Percentiles rank a stretch among this genome's conserved stretches.
Conservation (phyloP, 352 stramenopile genomes). For the Pythium volutum region DNA sequence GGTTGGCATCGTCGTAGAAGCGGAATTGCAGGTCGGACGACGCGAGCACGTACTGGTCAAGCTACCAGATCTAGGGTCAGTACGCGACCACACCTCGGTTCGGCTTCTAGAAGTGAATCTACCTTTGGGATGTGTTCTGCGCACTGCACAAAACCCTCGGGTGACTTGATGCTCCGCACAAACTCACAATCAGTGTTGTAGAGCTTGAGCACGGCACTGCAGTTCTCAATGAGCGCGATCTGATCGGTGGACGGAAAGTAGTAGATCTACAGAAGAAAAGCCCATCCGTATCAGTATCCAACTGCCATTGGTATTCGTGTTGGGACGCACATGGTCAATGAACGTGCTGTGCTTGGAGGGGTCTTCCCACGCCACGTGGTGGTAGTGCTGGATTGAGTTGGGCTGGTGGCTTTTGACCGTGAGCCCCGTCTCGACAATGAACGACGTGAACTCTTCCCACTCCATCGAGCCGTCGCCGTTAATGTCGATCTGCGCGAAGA, state of each 20-base stretch:
- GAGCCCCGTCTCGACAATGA: conserved; percentile 88
- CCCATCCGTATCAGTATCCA: background rate
- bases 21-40: conserved; percentile 79
- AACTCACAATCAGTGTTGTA: conserved; percentile 83
- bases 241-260: conserved; percentile 73
- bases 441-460: conserved; percentile 91
- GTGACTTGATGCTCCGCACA: conserved; percentile 51
- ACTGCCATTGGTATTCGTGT: background rate
- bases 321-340: conserved; percentile 59
- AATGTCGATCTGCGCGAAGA: conserved; percentile 91
- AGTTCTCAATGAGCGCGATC: conserved; percentile 73
- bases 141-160: conserved; percentile 74
- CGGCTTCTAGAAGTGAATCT: background rate
- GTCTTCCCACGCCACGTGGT: conserved; percentile 76
- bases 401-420: conserved; percentile 79
- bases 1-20: conserved; percentile 78
- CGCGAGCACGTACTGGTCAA: conserved; percentile 75
- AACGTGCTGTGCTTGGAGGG: conserved; percentile 82
- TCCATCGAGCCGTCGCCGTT: conserved; percentile 91
- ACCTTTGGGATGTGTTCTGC: conserved; percentile 68
- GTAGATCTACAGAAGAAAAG: conserved; percentile 46
- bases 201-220: conserved; percentile 71
- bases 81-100: too few relatives aligned
- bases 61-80: conserved; percentile 28
- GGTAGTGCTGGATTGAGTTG: conserved; percentile 87